Conservation (phyloP, 208 protist species). For the Wallacemonas sp. region DNA sequence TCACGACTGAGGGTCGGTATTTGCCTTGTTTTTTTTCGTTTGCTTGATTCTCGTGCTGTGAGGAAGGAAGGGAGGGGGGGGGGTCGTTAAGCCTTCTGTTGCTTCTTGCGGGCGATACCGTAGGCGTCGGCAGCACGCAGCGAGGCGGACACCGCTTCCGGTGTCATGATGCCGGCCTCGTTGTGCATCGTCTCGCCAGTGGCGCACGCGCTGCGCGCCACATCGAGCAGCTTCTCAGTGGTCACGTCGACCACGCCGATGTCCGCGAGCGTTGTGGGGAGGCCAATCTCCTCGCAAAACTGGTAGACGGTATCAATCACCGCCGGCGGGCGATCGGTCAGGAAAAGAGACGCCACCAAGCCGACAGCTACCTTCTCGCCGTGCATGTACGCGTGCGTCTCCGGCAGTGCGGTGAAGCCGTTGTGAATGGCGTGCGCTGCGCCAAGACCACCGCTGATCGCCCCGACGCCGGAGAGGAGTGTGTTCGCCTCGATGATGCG, state of each 20-base stretch:
- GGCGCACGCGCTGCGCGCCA: slow-evolving; percentile 18
- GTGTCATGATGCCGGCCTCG: slow-evolving; percentile 28
- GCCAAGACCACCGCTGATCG: slow-evolving; percentile 27
- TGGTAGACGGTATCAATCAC: slow-evolving; percentile 27
- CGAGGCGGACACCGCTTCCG: slow-evolving; percentile 18
- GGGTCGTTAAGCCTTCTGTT: slow-evolving; percentile 1
- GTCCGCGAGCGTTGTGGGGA: slow-evolving; percentile 34
- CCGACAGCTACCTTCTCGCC: slow-evolving; percentile 39
- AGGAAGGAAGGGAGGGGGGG: too few species aligned
- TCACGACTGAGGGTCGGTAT: too few species aligned
- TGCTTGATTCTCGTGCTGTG: too few species aligned
- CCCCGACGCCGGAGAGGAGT: slow-evolving; percentile 33
- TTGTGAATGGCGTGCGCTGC: slow-evolving; percentile 41
- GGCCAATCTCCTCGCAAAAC: slow-evolving; percentile 32
- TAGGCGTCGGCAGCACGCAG: slow-evolving; percentile 25
- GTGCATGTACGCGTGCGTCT: slow-evolving; percentile 28
- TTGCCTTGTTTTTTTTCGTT: too few species aligned
- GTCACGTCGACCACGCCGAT: slow-evolving; percentile 19
- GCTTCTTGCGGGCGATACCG: slow-evolving; percentile 19
- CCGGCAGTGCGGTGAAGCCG: slow-evolving; percentile 24
- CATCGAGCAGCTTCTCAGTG: slow-evolving; percentile 22
- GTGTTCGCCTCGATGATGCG: slow-evolving; percentile 41
- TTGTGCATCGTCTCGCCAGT: slow-evolving; percentile 34
- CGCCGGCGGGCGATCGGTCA: slow-evolving; percentile 21
- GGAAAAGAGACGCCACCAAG: slow-evolving; percentile 22